phyloP scores from a whole-genome alignment of 106 monocot genomes.

The Dioscorea zingiberensis region DNA sequence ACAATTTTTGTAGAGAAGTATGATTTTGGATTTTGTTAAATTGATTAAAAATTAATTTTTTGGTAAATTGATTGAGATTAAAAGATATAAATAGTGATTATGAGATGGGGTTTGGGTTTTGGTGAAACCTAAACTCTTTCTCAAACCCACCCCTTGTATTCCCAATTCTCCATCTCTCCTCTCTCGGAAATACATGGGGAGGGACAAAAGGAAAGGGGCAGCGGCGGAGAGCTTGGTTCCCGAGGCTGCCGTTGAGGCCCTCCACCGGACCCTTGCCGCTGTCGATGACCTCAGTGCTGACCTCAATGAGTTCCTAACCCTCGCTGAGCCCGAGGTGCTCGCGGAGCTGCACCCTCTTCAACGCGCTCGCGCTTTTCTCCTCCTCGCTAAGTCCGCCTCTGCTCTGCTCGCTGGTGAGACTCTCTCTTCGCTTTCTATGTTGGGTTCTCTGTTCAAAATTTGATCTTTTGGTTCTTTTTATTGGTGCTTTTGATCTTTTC shows the following conservation, averaged over 20 bases:
- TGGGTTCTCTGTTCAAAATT: background rate
- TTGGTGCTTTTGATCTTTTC: background rate
- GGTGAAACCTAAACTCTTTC: too few relatives aligned
- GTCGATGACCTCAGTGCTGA: slow-evolving; percentile 34
- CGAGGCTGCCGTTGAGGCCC: background rate
- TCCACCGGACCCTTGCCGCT: background rate
- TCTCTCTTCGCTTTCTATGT: background rate
- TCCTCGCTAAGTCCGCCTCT: slow-evolving; percentile 56
- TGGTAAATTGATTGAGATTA: too few relatives aligned
- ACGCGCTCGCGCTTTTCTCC: slow-evolving; percentile 68
- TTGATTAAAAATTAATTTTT: too few relatives aligned
- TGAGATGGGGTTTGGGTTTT: too few relatives aligned
- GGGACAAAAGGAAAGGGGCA: background rate
- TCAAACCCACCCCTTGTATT: too few relatives aligned
- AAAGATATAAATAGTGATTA: too few relatives aligned
- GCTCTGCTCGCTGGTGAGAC: slow-evolving; percentile 43
- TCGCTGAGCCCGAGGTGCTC: slow-evolving; percentile 64
- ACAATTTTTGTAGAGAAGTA: too few relatives aligned
- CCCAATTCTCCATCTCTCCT: too few relatives aligned
- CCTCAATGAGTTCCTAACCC: slow-evolving; percentile 47
- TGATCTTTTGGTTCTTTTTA: background rate
- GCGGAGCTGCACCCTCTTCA: slow-evolving; percentile 73
- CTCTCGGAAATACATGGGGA: too few relatives aligned
- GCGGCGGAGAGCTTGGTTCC: background rate
- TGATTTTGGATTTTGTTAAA: too few relatives aligned